Percentiles rank a stretch among this genome's conserved stretches.
These are phyloP conservation scores for Macrolepiota albuminosa DNA, from an alignment of 768 basidiomycete genomes.

Conservation along the genomic window DNA sequence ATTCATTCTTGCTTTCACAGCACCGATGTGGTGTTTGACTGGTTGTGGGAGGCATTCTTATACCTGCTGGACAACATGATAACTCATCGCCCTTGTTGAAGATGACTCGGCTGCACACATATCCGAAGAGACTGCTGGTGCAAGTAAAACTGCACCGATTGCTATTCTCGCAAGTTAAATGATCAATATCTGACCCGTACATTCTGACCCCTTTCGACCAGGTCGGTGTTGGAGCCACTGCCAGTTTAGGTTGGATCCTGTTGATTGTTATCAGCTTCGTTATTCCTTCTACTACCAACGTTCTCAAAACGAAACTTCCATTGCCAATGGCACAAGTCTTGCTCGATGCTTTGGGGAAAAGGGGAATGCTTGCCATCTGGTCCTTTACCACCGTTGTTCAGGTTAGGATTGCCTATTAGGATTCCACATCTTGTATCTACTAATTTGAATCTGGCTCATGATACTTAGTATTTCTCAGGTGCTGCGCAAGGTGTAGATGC, in stretches of 20 bases:
- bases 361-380: constrained; percentile 71
- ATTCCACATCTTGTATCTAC: neutral
- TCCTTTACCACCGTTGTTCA: constrained; percentile 61
- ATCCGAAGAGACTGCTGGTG: constrained; percentile 66
- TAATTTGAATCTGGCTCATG: neutral
- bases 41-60: constrained; percentile 46
- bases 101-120: constrained; percentile 78
- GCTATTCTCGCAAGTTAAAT: constrained; percentile 39
- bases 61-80: neutral
- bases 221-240: neutral
- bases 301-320: constrained; percentile 47
- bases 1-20: constrained; percentile 65
- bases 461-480: neutral
- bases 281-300: constrained; percentile 27
- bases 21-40: constrained; percentile 78
- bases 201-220: neutral
- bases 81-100: constrained; percentile 19
- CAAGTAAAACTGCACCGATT: constrained; percentile 58
- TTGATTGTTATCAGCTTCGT: neutral
- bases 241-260: neutral
- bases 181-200: neutral
- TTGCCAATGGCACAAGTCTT: constrained; percentile 74
- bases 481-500: neutral
- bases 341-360: constrained; percentile 57
- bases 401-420: constrained; percentile 8